phyloP scores from a whole-genome alignment of 179 eudicot genomes.

The Pouteria campechiana region DNA sequence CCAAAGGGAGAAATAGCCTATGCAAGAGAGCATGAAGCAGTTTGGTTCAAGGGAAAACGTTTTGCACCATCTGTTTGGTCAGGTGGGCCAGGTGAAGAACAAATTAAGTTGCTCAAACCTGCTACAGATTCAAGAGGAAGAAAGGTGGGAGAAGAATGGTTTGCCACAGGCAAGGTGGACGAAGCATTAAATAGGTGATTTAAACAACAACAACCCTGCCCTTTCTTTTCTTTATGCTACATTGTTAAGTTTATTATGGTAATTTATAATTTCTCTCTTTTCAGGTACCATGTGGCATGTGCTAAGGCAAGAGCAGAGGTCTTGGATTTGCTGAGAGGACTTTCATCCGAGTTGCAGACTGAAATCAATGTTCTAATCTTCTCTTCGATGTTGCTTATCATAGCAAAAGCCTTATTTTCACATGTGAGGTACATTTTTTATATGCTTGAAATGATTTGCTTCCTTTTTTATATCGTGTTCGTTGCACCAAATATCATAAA shows the following conservation, averaged over 20 bases:
- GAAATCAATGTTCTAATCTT: conserved; percentile 76
- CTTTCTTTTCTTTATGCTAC: not conserved
- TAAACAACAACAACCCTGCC: not conserved
- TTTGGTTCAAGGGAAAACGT: conserved; percentile 97
- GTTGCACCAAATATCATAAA: no score
- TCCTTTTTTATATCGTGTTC: not conserved
- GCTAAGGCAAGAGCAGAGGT: conserved; percentile 68
- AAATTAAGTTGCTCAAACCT: conserved; percentile 74
- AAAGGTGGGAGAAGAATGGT: conserved; percentile 97
- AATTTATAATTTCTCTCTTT: conserved; percentile 5
- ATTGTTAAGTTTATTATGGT: not conserved
- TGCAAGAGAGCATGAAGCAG: conserved; percentile 88
- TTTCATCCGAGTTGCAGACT: conserved; percentile 67
- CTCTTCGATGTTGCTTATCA: conserved; percentile 88
- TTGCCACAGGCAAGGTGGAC: conserved; percentile 83
- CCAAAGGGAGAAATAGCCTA: conserved; percentile 92
- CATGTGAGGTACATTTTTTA: conserved; percentile 60
- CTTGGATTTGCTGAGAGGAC: conserved; percentile 68
- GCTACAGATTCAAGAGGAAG: conserved; percentile 89
- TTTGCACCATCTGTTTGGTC: conserved; percentile 84
- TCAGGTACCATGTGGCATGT: conserved; percentile 86
- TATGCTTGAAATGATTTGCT: not conserved
- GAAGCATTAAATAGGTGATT: conserved; percentile 63
- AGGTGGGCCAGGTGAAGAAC: conserved; percentile 79
- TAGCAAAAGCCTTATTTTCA: conserved; percentile 86